These are phyloP conservation scores for Dictyostelium intermedium DNA, from an alignment of 78 protist genomes.

Conservation along the genomic window DNA sequence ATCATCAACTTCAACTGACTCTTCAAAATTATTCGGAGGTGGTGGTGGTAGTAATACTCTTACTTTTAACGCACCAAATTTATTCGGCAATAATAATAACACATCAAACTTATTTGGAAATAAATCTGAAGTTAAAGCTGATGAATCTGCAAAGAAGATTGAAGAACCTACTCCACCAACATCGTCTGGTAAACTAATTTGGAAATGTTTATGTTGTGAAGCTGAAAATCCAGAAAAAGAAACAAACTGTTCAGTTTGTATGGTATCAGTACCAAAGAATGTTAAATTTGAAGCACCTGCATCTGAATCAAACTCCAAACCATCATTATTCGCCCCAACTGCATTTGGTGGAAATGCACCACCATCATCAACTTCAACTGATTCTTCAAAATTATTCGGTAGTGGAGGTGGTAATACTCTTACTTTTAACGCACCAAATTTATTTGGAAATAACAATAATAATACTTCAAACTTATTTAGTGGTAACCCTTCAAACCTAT, in stretches of 20 bases:
- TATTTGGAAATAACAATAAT: not conserved
- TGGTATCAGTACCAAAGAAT: slow-evolving; percentile 27
- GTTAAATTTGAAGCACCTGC: not conserved
- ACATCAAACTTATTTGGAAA: not conserved
- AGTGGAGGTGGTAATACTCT: not conserved
- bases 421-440: not conserved
- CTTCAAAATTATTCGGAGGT: not conserved
- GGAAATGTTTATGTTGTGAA: slow-evolving; percentile 64
- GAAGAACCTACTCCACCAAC: not conserved
- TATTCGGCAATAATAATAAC: not conserved
- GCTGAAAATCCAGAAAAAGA: not conserved
- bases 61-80: not conserved
- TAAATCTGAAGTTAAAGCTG: not conserved
- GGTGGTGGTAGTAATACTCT: not conserved
- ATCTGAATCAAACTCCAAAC: not conserved
- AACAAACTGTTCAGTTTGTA: slow-evolving; percentile 15
- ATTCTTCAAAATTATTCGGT: not conserved
- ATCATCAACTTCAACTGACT: not conserved
- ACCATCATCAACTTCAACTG: not conserved
- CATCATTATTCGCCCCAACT: not conserved
- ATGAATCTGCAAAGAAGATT: not conserved
- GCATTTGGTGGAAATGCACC: not conserved
- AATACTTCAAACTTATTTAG: not conserved
- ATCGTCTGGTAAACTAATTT: not conserved
- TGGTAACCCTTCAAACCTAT: not conserved